Percentiles rank a stretch among this genome's conserved stretches.
Evolutionary conservation across 768 basidiomycete species (phyloP).

Genomic region (Mycena amicta): DNA sequence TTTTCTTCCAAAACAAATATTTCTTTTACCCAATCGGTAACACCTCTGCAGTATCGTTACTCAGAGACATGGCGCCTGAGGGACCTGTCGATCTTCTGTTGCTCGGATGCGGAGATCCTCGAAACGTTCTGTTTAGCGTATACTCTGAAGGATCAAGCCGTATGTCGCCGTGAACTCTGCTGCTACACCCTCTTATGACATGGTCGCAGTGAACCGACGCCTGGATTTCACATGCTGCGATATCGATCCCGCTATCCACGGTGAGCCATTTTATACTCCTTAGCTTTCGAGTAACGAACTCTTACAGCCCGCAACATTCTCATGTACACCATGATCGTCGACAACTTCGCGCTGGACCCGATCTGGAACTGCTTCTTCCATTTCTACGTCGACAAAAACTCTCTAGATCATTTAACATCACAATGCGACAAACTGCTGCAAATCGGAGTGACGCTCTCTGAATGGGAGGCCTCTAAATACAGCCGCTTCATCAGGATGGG

Average conservation of each 20-base stretch:
- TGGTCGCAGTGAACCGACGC: too few relatives aligned
- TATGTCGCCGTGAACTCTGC: conserved; percentile 10
- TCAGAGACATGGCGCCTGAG: conserved; percentile 42
- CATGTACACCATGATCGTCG: conserved; percentile 44
- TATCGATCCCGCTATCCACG: conserved; percentile 47
- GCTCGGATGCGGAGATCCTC: conserved; percentile 51
- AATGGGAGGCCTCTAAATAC: conserved; percentile 44
- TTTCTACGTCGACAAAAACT: conserved; percentile 42
- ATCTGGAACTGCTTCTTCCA: conserved; percentile 55
- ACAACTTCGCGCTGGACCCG: conserved; percentile 27
- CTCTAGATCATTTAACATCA: conserved; percentile 32
- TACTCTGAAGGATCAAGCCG: conserved; percentile 25
- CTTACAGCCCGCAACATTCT: conserved; percentile 51
- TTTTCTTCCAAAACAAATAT: conserved; percentile 2
- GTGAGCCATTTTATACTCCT: conserved; percentile 29
- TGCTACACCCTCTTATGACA: too few relatives aligned
- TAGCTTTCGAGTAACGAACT: too few relatives aligned
- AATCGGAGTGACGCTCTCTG: conserved; percentile 32
- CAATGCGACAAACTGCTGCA: conserved; percentile 44
- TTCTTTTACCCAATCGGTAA: conserved; percentile 57
- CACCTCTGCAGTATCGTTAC: conserved; percentile 47
- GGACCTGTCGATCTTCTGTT: conserved; percentile 42
- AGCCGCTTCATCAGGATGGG: conserved; percentile 40
- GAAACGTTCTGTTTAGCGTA: conserved; percentile 50
- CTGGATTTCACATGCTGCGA: conserved; percentile 57